Evolutionary conservation across 1,139 yeast species (phyloP).

Genomic region (Debaryomyces sp.): DNA sequence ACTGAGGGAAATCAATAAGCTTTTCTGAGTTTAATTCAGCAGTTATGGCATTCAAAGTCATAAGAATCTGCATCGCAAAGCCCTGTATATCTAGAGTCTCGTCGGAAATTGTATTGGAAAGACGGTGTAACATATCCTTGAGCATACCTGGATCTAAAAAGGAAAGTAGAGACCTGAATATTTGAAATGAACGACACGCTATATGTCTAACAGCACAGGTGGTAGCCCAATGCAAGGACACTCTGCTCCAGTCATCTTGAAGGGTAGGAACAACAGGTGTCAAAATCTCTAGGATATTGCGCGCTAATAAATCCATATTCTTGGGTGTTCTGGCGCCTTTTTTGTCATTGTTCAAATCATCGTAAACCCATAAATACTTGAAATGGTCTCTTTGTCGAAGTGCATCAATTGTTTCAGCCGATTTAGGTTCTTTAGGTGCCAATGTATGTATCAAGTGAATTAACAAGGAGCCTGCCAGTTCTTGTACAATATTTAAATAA

Average conservation of each 20-base stretch:
- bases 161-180: constrained; percentile 78
- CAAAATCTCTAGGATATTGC: constrained; percentile 65
- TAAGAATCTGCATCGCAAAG: constrained; percentile 93
- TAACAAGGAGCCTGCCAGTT: constrained; percentile 77
- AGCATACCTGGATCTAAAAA: constrained; percentile 86
- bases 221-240: constrained; percentile 92
- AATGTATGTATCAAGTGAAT: constrained; percentile 72
- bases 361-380: constrained; percentile 75
- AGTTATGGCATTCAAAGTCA: constrained; percentile 91
- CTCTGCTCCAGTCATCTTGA: constrained; percentile 82
- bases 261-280: constrained; percentile 50
- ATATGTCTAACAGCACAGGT: constrained; percentile 96
- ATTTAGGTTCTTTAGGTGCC: constrained; percentile 55
- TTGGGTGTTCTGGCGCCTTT: constrained; percentile 87
- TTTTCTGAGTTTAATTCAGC: constrained; percentile 81
- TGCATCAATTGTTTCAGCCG: constrained; percentile 54
- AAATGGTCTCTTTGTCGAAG: constrained; percentile 49
- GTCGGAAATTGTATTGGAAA: constrained; percentile 92
- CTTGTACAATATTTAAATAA: constrained; percentile 79
- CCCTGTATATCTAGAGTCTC: constrained; percentile 90
- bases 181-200: constrained; percentile 95
- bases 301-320: constrained; percentile 78
- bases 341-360: constrained; percentile 76
- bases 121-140: constrained; percentile 89
- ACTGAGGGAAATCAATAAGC: constrained; percentile 84